Base-by-base conservation (phyloP, 768 basidiomycete genomes). In the Lactarius vividus region DNA sequence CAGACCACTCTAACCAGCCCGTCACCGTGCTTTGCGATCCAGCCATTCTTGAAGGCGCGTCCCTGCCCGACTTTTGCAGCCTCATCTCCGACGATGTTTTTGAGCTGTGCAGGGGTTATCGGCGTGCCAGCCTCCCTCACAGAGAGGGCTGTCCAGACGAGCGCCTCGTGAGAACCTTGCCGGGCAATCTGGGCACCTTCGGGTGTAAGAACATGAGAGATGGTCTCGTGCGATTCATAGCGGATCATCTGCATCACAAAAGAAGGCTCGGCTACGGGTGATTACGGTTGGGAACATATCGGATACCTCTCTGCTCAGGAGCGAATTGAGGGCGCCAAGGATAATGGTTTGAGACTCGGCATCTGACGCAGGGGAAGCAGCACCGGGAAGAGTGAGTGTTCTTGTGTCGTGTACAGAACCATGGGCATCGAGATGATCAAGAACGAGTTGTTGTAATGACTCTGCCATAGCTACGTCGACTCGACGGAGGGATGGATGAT, bases 41-140 rank as follows among this genome's bases (percentile, higher is more conserved):
- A 99, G 63, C 91, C 92, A 71, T 91, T 94, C 80, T 96, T 98
- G 84, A 99, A 97, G 23, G 96, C 97, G 69, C 91, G 85, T 10
- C 90, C 90, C 79, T 98, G 97, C 0, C 97, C 97, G 64, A 98
- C 85, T 78, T 96, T 97, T 18, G 93, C 88, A 8, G 86, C 83
- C 71, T 97, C 94, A 64, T 92, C 90, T 16, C 96, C 96, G 16
- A 98, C 84, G 65, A 76, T 75, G 66, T 84, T 83, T 77, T 91
- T 91, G 16, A 98, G 80, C 64, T 91, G 84, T 56, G 80, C 84
- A 0, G 84, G 80, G 4, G 84, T 82, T 42, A 96, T 66, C 10
- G 94, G 88, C 44, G 79, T 70, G 3, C 89, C 91, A 65, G 85
- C 79, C 2, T 91, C 94, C 68, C 87, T 89, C 5, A 72, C 69